Evolutionary conservation across 163 green algal genomes (phyloP).

Genomic region (Chlamydomonas reinhardtii): DNA sequence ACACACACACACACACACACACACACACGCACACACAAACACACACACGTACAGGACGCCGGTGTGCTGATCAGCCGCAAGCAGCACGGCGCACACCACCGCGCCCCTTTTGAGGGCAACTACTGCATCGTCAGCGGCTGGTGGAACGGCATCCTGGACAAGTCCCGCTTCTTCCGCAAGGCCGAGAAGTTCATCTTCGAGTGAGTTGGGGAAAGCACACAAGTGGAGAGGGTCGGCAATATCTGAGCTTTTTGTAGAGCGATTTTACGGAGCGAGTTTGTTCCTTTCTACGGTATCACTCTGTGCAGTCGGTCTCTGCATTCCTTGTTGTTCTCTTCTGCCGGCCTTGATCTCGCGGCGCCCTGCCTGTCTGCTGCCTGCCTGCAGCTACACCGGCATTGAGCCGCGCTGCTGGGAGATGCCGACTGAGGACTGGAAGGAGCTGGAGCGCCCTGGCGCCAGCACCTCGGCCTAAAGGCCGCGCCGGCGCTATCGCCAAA

Average conservation of each 20-base stretch:
- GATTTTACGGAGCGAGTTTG: no score
- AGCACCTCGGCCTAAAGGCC: no score
- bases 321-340: neutral
- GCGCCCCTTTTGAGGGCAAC: constrained; percentile 95
- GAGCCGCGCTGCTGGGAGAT: constrained; percentile 35
- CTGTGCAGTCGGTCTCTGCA: neutral
- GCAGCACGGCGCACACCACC: constrained; percentile 94
- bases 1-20: no score
- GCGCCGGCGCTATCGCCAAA: no score
- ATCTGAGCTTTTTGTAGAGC: no score
- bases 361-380: neutral
- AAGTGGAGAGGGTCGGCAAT: no score
- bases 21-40: no score
- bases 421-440: constrained; percentile 16
- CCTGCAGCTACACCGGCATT: constrained; percentile 9
- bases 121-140: constrained; percentile 97
- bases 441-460: constrained; percentile 1
- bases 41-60: constrained; percentile 77
- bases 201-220: no score
- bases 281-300: no score
- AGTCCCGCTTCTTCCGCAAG: constrained; percentile 75
- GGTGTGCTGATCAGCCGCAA: constrained; percentile 90
- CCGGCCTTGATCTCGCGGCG: neutral
- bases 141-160: constrained; percentile 94
- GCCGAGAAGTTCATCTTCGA: constrained; percentile 83